Percentiles rank a stretch among this genome's conserved stretches.
Evolutionary conservation across 169 alveolate species (phyloP).

Genomic region (Eimeria necatrix): DNA sequence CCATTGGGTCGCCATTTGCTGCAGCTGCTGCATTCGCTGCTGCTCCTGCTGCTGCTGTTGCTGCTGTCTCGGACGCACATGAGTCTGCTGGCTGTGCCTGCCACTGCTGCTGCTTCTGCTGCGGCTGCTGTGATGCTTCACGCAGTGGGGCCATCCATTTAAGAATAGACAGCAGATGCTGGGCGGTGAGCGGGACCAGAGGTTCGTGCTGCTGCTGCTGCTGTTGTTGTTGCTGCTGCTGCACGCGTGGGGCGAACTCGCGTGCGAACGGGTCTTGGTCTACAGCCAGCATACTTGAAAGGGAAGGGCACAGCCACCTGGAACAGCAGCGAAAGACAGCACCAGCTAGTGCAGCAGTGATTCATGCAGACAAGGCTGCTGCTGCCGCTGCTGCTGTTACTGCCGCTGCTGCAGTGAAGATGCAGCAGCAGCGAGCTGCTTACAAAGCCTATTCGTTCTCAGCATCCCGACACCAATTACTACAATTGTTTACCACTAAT

Average conservation of each 20-base stretch:
- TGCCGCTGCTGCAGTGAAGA: neutral
- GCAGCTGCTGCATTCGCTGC: neutral
- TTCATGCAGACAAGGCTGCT: neutral
- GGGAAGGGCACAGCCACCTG: slow-evolving; percentile 57
- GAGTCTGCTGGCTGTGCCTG: neutral
- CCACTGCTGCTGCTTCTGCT: slow-evolving; percentile 13
- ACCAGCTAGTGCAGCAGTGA: neutral
- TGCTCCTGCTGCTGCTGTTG: neutral
- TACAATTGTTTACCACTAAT: too few relatives aligned
- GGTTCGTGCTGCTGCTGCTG: slow-evolving; percentile 18
- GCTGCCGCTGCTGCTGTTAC: neutral
- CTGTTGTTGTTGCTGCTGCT: neutral
- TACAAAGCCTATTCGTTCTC: too few relatives aligned
- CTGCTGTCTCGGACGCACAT: neutral
- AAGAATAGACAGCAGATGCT: slow-evolving; percentile 30
- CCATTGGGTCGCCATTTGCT: neutral
- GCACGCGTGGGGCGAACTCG: slow-evolving; percentile 4
- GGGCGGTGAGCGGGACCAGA: neutral
- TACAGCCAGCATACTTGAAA: neutral
- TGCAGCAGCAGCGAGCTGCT: neutral
- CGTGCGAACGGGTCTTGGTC: slow-evolving; percentile 25
- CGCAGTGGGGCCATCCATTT: slow-evolving; percentile 29
- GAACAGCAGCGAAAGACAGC: neutral
- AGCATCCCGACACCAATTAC: too few relatives aligned
- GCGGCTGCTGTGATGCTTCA: slow-evolving; percentile 13